Conservation (phyloP, 768 basidiomycete species). For the Leccinellum luteum region DNA sequence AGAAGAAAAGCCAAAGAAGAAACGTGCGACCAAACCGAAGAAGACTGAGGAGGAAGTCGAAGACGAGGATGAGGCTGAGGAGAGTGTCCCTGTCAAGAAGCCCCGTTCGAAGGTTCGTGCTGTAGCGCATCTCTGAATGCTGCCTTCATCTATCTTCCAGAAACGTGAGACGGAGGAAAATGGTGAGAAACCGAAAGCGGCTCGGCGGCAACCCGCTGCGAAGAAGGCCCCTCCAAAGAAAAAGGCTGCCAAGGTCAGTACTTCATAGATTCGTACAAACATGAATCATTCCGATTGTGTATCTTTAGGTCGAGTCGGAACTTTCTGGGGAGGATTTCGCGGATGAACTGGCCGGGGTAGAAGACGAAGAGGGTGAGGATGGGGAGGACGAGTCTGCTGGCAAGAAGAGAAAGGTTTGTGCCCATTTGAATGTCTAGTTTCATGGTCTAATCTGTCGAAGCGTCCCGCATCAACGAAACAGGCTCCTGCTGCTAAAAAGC, state of each 20-base stretch:
- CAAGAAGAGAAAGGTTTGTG: conserved; percentile 72
- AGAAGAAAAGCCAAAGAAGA: conserved; percentile 38
- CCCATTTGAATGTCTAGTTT: neutral
- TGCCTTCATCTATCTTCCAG: conserved; percentile 18
- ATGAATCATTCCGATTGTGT: neutral
- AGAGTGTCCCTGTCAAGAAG: conserved; percentile 34
- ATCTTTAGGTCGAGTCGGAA: conserved; percentile 33
- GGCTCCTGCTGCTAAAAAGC: conserved; percentile 41
- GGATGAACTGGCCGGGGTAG: conserved; percentile 43
- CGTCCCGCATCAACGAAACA: conserved; percentile 45
- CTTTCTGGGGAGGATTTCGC: conserved; percentile 48
- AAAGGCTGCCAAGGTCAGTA: conserved; percentile 38
- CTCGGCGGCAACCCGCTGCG: conserved; percentile 41
- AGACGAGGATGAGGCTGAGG: conserved; percentile 34
- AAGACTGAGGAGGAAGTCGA: conserved; percentile 34
- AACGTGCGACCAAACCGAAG: conserved; percentile 30
- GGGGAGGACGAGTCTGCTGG: conserved; percentile 33
- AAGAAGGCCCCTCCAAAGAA: conserved; percentile 51
- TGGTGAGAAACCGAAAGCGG: conserved; percentile 48
- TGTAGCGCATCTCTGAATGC: conserved; percentile 6
- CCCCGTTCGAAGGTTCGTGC: conserved; percentile 35
- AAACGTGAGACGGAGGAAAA: conserved; percentile 34
- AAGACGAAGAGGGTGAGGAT: conserved; percentile 47
- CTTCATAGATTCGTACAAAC: neutral
- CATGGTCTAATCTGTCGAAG: conserved; percentile 25